phyloP scores from a whole-genome alignment of 2,329 filamentous ascomycete genomes.

The Grosmannia serpens region DNA sequence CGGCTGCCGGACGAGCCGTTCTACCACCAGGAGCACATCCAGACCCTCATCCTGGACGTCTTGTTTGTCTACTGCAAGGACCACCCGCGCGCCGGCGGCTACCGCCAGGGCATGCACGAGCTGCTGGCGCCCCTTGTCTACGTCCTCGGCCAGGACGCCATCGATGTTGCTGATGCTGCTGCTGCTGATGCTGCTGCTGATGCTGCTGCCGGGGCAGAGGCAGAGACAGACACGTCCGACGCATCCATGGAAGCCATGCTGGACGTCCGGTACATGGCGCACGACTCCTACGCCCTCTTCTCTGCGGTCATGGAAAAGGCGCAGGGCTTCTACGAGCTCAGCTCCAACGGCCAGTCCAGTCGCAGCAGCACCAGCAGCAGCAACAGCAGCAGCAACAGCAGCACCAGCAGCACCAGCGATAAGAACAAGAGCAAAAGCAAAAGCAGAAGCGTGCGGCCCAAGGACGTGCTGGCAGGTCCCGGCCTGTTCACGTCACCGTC shows the following conservation, averaged over 20 bases:
- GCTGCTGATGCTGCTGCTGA: neutral
- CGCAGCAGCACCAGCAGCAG: neutral
- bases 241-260: slow-evolving; percentile 53
- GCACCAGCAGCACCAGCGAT: neutral
- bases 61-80: slow-evolving; percentile 93
- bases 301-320: slow-evolving; percentile 78
- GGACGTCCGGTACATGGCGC: slow-evolving; percentile 66
- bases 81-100: slow-evolving; percentile 73
- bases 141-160: slow-evolving; percentile 71
- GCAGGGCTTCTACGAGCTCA: slow-evolving; percentile 76
- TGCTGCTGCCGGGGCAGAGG: neutral
- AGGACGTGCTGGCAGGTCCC: neutral
- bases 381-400: neutral
- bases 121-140: slow-evolving; percentile 80
- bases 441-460: neutral
- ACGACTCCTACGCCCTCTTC: slow-evolving; percentile 83
- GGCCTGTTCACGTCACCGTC: neutral
- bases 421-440: neutral
- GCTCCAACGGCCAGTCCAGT: slow-evolving; percentile 21
- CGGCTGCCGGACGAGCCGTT: slow-evolving; percentile 85
- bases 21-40: slow-evolving; percentile 70
- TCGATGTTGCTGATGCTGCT: slow-evolving; percentile 31
- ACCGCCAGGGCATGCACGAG: slow-evolving; percentile 99
- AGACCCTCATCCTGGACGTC: slow-evolving; percentile 74
- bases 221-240: slow-evolving; percentile 25